Conservation (phyloP, 1,139 yeast species). For the Suhomyces maxii region DNA sequence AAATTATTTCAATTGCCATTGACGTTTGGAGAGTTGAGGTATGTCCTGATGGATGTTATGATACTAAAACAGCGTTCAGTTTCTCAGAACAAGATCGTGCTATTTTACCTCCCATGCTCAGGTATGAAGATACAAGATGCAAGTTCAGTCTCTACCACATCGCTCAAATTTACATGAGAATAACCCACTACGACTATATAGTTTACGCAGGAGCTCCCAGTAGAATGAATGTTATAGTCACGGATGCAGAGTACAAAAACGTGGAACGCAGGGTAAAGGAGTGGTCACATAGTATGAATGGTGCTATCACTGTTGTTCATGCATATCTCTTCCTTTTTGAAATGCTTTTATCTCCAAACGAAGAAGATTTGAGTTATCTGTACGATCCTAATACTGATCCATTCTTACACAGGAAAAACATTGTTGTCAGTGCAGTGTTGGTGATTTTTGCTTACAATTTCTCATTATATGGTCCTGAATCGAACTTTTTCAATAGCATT, state of each 20-base stretch:
- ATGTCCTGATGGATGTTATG: constrained; percentile 30
- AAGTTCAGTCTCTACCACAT: constrained; percentile 34
- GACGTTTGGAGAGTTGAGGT: constrained; percentile 54
- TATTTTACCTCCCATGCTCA: constrained; percentile 24
- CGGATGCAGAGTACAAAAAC: constrained; percentile 11
- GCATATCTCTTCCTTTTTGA: constrained; percentile 16
- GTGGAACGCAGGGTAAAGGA: constrained; percentile 12
- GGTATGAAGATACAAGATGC: constrained; percentile 40
- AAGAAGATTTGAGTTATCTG: constrained; percentile 26
- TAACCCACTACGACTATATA: constrained; percentile 16
- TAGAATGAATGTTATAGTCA: constrained; percentile 16
- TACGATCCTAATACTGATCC: constrained; percentile 56
- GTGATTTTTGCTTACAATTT: constrained; percentile 61
- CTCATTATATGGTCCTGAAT: constrained; percentile 57
- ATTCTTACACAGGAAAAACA: constrained; percentile 55
- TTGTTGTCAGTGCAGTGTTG: constrained; percentile 52
- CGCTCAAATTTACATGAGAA: constrained; percentile 16
- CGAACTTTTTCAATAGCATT: constrained; percentile 22
- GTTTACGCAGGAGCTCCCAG: constrained; percentile 18
- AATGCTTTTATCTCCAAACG: constrained; percentile 17
- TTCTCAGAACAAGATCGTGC: constrained; percentile 13
- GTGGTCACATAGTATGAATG: constrained; percentile 12
- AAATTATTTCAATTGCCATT: constrained; percentile 59
- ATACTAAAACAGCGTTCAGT: constrained; percentile 22
- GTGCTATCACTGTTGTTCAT: constrained; percentile 13